These are phyloP conservation scores for Macrophomina tecta DNA, from an alignment of 2,329 filamentous ascomycete species.

Conservation along the genomic window DNA sequence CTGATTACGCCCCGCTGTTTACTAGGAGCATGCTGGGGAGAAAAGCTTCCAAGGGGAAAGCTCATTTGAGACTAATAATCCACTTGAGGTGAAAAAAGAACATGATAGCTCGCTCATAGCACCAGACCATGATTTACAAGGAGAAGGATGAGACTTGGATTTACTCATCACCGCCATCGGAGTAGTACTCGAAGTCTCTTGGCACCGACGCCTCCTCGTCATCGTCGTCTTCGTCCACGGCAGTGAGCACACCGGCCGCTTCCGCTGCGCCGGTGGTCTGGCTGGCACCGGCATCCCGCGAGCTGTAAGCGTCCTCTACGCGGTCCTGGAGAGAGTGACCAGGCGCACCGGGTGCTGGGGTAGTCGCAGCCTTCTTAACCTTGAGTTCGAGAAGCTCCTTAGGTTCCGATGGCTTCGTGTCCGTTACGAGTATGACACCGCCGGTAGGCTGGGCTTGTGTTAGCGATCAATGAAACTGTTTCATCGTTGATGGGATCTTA, in stretches of 20 bases:
- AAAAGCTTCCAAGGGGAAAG: neutral
- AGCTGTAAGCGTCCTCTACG: slow-evolving; percentile 33
- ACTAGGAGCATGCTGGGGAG: neutral
- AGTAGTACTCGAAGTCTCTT: slow-evolving; percentile 78
- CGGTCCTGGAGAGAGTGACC: slow-evolving; percentile 41
- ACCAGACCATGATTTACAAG: slow-evolving; percentile 23
- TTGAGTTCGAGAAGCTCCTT: slow-evolving; percentile 89
- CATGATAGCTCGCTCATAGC: slow-evolving; percentile 1
- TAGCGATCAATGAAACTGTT: slow-evolving; percentile 41
- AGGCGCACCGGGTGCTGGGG: slow-evolving; percentile 52
- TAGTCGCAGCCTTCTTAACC: slow-evolving; percentile 73
- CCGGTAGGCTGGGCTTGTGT: slow-evolving; percentile 75
- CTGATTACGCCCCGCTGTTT: slow-evolving; percentile 4
- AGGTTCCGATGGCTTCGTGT: slow-evolving; percentile 77
- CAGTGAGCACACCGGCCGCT: slow-evolving; percentile 80
- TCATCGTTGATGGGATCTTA: slow-evolving; percentile 45
- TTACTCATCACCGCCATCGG: slow-evolving; percentile 59
- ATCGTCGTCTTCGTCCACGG: slow-evolving; percentile 84
- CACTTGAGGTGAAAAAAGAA: slow-evolving; percentile 6
- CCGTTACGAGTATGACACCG: slow-evolving; percentile 87
- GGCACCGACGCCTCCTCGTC: slow-evolving; percentile 75
- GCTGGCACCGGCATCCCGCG: slow-evolving; percentile 35
- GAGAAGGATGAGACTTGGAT: neutral
- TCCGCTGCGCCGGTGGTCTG: slow-evolving; percentile 65
- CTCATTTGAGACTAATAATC: slow-evolving; percentile 3